Evolutionary conservation across 306 rosid species (phyloP).

Genomic region (Datisca glomerata): DNA sequence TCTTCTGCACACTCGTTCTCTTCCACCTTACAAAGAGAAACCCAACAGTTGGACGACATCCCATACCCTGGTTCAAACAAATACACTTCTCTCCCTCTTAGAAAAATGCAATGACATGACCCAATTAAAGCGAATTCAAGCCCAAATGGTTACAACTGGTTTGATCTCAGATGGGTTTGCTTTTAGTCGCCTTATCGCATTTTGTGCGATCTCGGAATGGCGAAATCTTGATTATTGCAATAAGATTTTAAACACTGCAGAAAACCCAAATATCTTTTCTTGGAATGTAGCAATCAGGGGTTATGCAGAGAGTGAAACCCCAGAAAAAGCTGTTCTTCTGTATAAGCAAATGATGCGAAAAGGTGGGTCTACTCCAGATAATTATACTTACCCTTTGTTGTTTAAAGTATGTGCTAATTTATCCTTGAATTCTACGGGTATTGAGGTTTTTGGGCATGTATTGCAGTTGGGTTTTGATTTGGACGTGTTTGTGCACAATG

Average conservation of each 20-base stretch:
- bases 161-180: slow-evolving; percentile 40
- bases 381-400: slow-evolving; percentile 53
- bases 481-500: slow-evolving; percentile 59
- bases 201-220: slow-evolving; percentile 59
- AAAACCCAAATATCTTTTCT: slow-evolving; percentile 39
- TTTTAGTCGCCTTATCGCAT: slow-evolving; percentile 55
- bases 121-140: slow-evolving; percentile 66
- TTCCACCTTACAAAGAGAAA: slow-evolving; percentile 22
- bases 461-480: slow-evolving; percentile 46
- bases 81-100: slow-evolving; percentile 45
- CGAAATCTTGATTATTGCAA: slow-evolving; percentile 38
- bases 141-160: slow-evolving; percentile 49
- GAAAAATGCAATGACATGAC: slow-evolving; percentile 44
- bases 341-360: slow-evolving; percentile 41
- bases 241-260: slow-evolving; percentile 23
- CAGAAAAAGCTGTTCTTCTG: slow-evolving; percentile 34
- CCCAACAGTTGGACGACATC: slow-evolving; percentile 48
- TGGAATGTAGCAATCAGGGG: slow-evolving; percentile 75
- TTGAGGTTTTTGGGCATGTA: slow-evolving; percentile 48
- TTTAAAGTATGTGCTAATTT: slow-evolving; percentile 52
- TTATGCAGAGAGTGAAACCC: slow-evolving; percentile 32
- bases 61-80: slow-evolving; percentile 32
- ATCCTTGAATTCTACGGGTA: slow-evolving; percentile 25
- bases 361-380: slow-evolving; percentile 41
- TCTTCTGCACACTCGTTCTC: slow-evolving; percentile 21